Percentiles rank a stretch among this genome's conserved stretches.
phyloP scores from a whole-genome alignment of 768 basidiomycete species.

The Termitomyces sp. region DNA sequence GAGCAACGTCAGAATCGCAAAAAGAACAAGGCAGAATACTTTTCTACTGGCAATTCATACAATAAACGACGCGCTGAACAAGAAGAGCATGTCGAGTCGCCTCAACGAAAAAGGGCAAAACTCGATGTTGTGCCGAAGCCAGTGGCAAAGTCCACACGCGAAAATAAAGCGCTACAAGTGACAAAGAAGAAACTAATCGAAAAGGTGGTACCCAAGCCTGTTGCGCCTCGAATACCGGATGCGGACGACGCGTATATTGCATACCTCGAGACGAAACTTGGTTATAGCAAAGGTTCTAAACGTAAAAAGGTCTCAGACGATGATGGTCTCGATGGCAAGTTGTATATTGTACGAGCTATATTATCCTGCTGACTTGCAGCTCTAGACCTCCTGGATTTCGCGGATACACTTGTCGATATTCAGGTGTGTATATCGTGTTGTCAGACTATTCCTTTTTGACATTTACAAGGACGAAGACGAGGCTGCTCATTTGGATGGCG shows the following conservation, averaged over 20 bases:
- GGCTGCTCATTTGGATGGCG: neutral
- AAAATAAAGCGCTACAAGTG: constrained; percentile 4
- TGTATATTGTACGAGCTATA: neutral
- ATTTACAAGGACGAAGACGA: neutral
- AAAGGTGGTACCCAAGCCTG: constrained; percentile 23
- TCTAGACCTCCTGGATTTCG: constrained; percentile 54
- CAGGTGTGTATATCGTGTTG: constrained; percentile 5
- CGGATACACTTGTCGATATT: constrained; percentile 30
- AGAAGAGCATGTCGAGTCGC: constrained; percentile 44
- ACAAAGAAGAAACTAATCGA: constrained; percentile 29
- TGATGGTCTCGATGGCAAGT: constrained; percentile 84
- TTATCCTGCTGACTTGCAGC: neutral
- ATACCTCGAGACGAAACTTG: constrained; percentile 76
- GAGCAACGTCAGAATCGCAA: constrained; percentile 57
- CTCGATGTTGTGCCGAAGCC: constrained; percentile 1
- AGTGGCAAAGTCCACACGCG: neutral
- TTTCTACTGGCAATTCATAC: constrained; percentile 28
- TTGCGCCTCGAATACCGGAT: constrained; percentile 12
- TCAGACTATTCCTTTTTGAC: constrained; percentile 3
- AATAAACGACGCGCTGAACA: constrained; percentile 39
- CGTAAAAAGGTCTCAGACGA: constrained; percentile 49
- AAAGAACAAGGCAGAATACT: constrained; percentile 59
- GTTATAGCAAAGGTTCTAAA: constrained; percentile 42
- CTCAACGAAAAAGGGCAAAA: constrained; percentile 48
- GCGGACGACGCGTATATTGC: constrained; percentile 86